Evolutionary conservation across 1,139 yeast genomes (phyloP), one percentile per base, ranked within the genome.

Genomic region (Candida buenavistaensis): DNA sequence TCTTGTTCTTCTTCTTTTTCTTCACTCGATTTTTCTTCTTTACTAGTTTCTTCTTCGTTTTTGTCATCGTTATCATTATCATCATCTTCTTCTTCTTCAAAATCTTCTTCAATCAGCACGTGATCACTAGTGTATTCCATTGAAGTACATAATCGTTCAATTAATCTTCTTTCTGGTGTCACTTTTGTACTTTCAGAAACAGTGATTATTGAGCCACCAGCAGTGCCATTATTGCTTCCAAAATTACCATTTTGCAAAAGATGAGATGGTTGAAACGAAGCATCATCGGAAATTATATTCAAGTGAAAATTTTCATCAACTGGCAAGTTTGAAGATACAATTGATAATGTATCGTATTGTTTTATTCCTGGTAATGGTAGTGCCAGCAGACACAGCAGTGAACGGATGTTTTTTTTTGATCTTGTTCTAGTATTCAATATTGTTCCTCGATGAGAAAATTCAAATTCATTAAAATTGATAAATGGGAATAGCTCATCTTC

Each of bases 391-490:
- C 9, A n/a, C 13, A 22, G 6, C 12, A 9, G n/a, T 21, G n/a
- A n/a, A n/a, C n/a, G n/a, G n/a, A n/a, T n/a, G 9, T 26, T 32
- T 22, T 13, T 14, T 6, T 23, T 26, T 26, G 28, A 14, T 19
- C 32, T 30, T 10, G 32, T 35, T 1, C 14, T 10, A 7, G 26
- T 14, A 21, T 33, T 33, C 20, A 40, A 20, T 4, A 37, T 28
- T 2, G 41, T 32, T 3, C 43, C 43, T 19, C 28, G 36, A 11
- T 34, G 32, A 9, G 41, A 37, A 29, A 40, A 40, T 20, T 35
- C 27, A 27, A 40, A 40, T 22, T 40, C 39, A 12, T 36, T 30
- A 14, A 38, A 30, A 19, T 30, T 30, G 16, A 30, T 34, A 30
- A 34, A 34, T 19, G 37, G 30, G 14, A 34, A 34, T 14, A 30